phyloP scores from a whole-genome alignment of 2,329 filamentous ascomycete genomes.

The Botryosphaeria agaves region DNA sequence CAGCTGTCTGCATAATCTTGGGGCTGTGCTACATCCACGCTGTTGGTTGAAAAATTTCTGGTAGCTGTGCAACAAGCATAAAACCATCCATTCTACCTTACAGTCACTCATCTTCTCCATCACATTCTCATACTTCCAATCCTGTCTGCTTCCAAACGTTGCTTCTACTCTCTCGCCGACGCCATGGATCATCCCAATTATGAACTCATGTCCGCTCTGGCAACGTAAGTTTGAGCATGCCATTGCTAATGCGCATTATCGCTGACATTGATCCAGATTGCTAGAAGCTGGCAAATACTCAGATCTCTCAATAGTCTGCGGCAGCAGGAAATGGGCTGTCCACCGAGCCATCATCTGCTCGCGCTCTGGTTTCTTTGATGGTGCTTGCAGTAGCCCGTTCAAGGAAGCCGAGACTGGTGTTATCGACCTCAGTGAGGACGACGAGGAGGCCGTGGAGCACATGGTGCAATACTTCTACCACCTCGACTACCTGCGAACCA shows the following conservation, averaged over 20 bases:
- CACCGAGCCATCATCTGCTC: conserved; percentile 31
- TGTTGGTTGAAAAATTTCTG: too few relatives aligned
- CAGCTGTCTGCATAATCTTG: too few relatives aligned
- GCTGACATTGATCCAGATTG: conserved; percentile 8
- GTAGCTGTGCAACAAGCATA: too few relatives aligned
- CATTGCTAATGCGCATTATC: too few relatives aligned
- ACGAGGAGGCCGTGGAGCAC: conserved; percentile 7
- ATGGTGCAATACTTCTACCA: conserved; percentile 15
- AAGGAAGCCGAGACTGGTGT: conserved; percentile 14
- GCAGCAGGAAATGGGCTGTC: conserved; percentile 26
- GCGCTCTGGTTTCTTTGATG: conserved; percentile 27
- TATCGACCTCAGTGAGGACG: conserved; percentile 19
- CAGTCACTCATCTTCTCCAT: too few relatives aligned
- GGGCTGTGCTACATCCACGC: too few relatives aligned
- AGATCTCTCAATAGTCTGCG: conserved; percentile 30
- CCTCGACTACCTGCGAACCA: conserved; percentile 18
- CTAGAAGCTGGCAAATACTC: conserved; percentile 21
- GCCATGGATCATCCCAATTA: conserved; percentile 21
- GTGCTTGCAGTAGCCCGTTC: conserved; percentile 18
- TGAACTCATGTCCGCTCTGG: conserved; percentile 28
- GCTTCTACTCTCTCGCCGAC: too few relatives aligned
- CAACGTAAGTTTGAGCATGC: conserved; percentile 30
- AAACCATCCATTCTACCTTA: too few relatives aligned
- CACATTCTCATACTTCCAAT: too few relatives aligned
- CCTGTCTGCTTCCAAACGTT: too few relatives aligned